Evolutionary conservation across 495 filamentous ascomycete species (phyloP), one percentile per base, ranked within the genome.

Genomic region (Lepidopterella palustris): DNA sequence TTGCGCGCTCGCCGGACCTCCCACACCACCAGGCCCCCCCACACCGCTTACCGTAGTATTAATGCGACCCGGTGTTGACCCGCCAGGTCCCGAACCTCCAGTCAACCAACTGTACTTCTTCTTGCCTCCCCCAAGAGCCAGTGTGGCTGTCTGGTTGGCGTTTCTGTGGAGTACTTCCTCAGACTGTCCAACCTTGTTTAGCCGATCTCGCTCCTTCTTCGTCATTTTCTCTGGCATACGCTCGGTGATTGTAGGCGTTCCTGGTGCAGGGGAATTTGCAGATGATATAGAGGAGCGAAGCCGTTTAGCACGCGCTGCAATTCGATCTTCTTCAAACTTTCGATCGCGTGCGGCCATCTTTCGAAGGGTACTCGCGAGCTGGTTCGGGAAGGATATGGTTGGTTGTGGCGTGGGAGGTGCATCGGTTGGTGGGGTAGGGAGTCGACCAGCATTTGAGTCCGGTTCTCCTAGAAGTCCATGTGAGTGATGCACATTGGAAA

Each of bases 171-270:
- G 55, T 8, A 63, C 66, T 20, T 70, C 69, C 20, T 68, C 63
- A 4, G 63, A 68, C 49, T 81, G 78, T 21, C 74, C 69, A 50
- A 77, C 62, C 61, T 82, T 84, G 63, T 69, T 78, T 24, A 76
- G 71, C 60, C 81, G 80, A 60, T 81, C 82, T 24, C 74, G 74
- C 27, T 82, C 70, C 21, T 82, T 80, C 63, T 84, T 85, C 53
- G 77, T 79, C 48, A 73, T 60, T 53, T 82, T 81, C 8, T 61
- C 53, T 24, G 55, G 47, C 5, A 52, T 35, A 1, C 45, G 4
- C 11, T 61, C 49, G 18, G 53, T 52, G 5, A 61, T 69, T 0
- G 74, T 75, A 4, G 77, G 76, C 11, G 76, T 70, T 13, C 72
- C 76, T 24, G 79, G 76, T 4, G 71, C 26, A 10, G 64, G 32